These are phyloP conservation scores for Amanita rimosa DNA, from an alignment of 768 basidiomycete genomes.

Conservation along the genomic window DNA sequence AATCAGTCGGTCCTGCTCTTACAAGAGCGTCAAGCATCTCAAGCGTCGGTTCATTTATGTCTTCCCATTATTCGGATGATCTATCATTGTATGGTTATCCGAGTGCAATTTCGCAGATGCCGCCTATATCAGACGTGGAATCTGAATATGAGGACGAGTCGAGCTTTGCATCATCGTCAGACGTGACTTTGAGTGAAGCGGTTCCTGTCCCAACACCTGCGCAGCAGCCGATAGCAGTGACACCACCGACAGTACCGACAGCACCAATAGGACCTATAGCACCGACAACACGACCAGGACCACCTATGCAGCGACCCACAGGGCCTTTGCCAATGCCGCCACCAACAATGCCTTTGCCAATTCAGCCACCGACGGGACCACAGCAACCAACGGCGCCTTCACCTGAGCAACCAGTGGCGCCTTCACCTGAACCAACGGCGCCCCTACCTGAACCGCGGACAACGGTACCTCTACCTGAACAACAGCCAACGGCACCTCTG, in stretches of 20 bases:
- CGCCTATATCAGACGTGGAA: conserved; percentile 4
- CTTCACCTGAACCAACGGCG: neutral
- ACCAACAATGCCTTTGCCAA: neutral
- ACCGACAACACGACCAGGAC: neutral
- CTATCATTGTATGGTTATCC: conserved; percentile 25
- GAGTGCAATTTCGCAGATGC: neutral
- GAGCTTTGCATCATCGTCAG: conserved; percentile 10
- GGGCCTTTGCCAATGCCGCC: neutral
- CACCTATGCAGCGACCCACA: neutral
- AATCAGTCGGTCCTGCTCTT: conserved; percentile 12
- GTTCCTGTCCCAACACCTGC: conserved; percentile 5
- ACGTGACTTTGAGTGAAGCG: conserved; percentile 11
- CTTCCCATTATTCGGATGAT: conserved; percentile 70
- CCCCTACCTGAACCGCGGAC: neutral
- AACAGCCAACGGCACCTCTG: neutral
- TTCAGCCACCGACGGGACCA: neutral
- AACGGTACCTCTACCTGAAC: neutral
- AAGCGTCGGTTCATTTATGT: conserved; percentile 30
- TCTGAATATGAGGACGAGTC: conserved; percentile 12
- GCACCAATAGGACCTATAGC: too few relatives aligned
- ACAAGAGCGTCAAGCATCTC: conserved; percentile 29
- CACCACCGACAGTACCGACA: neutral
- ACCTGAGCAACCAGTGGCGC: neutral
- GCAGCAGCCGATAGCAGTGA: neutral
- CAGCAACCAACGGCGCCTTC: neutral